Percentiles rank a stretch among this genome's conserved stretches.
These are phyloP conservation scores for Tetrapisispora phaffii DNA, from an alignment of 805 yeast genomes.

Conservation along the genomic window DNA sequence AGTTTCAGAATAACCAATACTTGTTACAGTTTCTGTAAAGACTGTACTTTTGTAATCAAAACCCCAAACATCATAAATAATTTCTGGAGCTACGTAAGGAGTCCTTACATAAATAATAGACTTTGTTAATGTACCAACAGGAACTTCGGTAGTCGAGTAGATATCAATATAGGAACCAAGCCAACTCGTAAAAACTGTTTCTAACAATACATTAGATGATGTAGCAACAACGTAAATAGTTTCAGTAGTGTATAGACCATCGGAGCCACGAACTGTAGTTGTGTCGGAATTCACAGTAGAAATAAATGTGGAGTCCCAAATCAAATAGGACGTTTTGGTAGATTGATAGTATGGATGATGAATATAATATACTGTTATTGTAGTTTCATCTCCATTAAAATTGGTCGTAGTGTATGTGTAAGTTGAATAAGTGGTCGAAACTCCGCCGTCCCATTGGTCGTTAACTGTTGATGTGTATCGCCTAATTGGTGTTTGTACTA, in stretches of 20 bases:
- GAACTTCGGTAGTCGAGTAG: neutral
- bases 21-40: neutral
- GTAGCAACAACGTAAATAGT: constrained; percentile 6
- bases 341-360: neutral
- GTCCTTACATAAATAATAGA: neutral
- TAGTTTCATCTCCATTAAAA: neutral
- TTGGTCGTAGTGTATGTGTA: neutral
- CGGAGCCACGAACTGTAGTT: neutral
- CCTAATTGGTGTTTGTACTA: neutral
- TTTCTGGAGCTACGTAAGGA: neutral
- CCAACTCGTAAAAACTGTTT: neutral
- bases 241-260: constrained; percentile 5
- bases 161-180: neutral
- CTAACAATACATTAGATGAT: neutral
- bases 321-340: neutral
- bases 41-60: neutral
- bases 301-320: neutral
- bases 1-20: constrained; percentile 1
- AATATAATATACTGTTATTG: neutral
- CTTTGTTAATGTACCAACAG: neutral
- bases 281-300: neutral
- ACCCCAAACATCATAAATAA: neutral
- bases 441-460: neutral
- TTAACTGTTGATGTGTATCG: neutral
- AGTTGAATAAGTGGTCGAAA: neutral